These are phyloP conservation scores for Pichia manshurica DNA, from an alignment of 805 yeast species.

Conservation along the genomic window DNA sequence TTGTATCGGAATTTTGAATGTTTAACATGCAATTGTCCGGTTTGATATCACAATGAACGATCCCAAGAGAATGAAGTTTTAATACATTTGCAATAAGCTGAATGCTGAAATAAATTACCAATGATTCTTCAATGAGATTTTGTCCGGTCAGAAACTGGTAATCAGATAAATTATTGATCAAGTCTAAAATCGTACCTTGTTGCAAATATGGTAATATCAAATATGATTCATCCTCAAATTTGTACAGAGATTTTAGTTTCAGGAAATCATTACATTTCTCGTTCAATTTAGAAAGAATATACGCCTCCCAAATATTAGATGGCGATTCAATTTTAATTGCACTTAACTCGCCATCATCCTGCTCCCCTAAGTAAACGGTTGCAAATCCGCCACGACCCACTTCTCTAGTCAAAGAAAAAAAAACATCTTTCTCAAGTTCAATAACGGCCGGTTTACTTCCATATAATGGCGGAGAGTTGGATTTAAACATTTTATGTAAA, in stretches of 20 bases:
- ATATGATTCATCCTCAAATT: conserved; percentile 62
- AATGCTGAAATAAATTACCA: conserved; percentile 57
- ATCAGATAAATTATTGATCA: conserved; percentile 43
- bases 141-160: conserved; percentile 21
- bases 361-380: conserved; percentile 65
- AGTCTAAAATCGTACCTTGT: conserved; percentile 71
- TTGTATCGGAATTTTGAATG: conserved; percentile 29
- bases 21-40: conserved; percentile 83
- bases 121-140: conserved; percentile 47
- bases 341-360: conserved; percentile 44
- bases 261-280: conserved; percentile 34
- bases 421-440: conserved; percentile 35
- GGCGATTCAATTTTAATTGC: conserved; percentile 76
- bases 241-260: conserved; percentile 45
- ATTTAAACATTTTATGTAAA: conserved; percentile 19
- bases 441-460: conserved; percentile 37
- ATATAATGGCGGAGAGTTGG: conserved; percentile 21
- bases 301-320: conserved; percentile 74
- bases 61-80: conserved; percentile 54
- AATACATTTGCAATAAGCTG: conserved; percentile 59
- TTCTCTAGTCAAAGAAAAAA: conserved; percentile 45
- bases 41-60: conserved; percentile 80
- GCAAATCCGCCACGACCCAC: conserved; percentile 84
- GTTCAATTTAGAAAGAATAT: conserved; percentile 57
- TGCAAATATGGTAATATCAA: conserved; percentile 54